Conservation (phyloP, 176 grass and related monocot genomes). For the Lolium perenne region DNA sequence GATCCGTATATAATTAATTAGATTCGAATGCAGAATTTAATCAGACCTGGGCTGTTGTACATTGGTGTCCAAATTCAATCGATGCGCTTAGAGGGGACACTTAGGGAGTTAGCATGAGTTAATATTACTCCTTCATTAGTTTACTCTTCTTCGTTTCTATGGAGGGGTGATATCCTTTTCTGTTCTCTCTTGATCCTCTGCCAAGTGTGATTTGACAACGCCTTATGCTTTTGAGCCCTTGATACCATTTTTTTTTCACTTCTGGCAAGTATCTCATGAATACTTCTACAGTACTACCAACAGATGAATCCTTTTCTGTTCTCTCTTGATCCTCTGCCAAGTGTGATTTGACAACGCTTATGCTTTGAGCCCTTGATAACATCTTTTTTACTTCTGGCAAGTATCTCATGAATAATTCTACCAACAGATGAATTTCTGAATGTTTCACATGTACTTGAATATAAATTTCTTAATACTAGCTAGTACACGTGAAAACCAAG, state of each 20-base stretch:
- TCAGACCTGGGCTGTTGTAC: not conserved
- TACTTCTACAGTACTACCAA: not conserved
- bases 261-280: conserved; percentile 3
- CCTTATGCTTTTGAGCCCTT: conserved; percentile 15
- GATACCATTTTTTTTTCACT: not conserved
- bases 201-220: not conserved
- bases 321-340: not conserved
- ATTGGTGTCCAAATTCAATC: not conserved
- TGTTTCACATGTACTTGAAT: not conserved
- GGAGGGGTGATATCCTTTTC: not conserved
- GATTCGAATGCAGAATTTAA: not conserved
- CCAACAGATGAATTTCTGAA: not conserved
- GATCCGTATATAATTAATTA: not conserved
- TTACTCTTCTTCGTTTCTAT: not conserved
- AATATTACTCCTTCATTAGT: not conserved
- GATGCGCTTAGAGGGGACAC: not conserved
- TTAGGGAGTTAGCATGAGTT: not conserved
- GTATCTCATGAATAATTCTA: not conserved
- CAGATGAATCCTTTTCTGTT: not conserved
- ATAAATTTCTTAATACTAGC: not conserved
- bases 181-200: not conserved
- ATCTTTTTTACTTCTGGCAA: not conserved
- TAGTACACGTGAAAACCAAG: not conserved
- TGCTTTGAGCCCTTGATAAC: not conserved
- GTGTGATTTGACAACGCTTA: not conserved